Base-by-base conservation (phyloP, 306 rosid species). In the Lathyrus sativus region DNA sequence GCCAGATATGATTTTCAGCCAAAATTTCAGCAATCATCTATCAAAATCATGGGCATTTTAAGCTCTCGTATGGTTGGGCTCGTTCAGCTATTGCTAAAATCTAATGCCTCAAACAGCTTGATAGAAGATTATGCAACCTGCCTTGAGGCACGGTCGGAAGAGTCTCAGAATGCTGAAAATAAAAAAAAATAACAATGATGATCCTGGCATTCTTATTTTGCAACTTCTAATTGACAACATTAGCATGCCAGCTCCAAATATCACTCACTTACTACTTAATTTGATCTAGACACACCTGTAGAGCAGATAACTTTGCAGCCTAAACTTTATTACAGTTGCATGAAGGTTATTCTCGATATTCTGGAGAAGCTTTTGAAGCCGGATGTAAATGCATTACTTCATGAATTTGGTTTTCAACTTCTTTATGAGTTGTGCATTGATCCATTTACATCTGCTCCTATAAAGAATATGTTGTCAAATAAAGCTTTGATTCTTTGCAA, bases 71-170 rank as follows among this genome's bases (percentile, higher is more conserved):
- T 90, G 95, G 87, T 76, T 75, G 96, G 96, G 83, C 95, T 93
- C 68, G 96, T 93, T 75, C 96, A 74, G 50, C 70, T 90, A 61
- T 80, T 93, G 84, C 84, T 93, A 28, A 86, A 93, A 80, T 86
- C 88, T 56, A 88, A 84, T 74, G 83, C 97, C 49, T 84, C 89
- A 31, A 90, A 76, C 81, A 86, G 80, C 74, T 82, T 93, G 76
- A 72, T 93, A 54, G 98, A 93, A 84, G 98, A 93, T 85, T 93
- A 93, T 85, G 98, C 98, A 67, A 92, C 96, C 62, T 93, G 98
- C 89, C 96, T 93, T 17, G 98, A 90, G 79, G 81, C 86, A 76
- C 80, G 91, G 67, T 86, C 91, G 4, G 96, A 88, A 76, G 96
- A 87, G 75, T 82, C 74, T 72, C 93, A 86, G 80, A 66, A 72